phyloP scores from a whole-genome alignment of 2,329 filamentous ascomycete genomes.

The Arthrinium puccinioides region DNA sequence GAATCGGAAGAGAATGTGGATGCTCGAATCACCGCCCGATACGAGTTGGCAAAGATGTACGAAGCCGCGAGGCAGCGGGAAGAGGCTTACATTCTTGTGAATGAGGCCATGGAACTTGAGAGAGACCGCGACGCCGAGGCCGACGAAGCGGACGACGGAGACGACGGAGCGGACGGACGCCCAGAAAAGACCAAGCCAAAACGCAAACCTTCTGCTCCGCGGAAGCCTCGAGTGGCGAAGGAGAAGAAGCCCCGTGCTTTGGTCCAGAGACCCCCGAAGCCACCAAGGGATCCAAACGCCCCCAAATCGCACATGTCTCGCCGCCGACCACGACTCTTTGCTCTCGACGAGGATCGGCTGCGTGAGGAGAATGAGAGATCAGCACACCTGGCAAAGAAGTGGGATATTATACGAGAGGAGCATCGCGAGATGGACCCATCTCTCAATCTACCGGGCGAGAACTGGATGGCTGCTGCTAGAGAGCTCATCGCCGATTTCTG shows the following conservation, averaged over 20 bases:
- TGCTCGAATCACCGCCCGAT: constrained; percentile 59
- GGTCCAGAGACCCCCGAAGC: neutral
- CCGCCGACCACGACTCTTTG: constrained; percentile 22
- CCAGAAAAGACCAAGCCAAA: neutral
- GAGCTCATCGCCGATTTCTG: constrained; percentile 57
- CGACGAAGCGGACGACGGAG: neutral
- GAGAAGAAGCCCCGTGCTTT: neutral
- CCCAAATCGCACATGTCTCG: constrained; percentile 3
- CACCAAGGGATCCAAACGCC: neutral
- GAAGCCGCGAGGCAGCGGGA: constrained; percentile 66
- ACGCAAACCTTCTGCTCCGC: neutral
- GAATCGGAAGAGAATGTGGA: constrained; percentile 58
- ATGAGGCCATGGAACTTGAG: constrained; percentile 64
- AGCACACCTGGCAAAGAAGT: constrained; percentile 24
- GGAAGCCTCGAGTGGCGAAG: neutral
- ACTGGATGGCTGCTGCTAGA: constrained; percentile 53
- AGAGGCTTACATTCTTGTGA: constrained; percentile 69
- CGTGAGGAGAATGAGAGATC: constrained; percentile 22
- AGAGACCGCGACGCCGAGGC: constrained; percentile 29
- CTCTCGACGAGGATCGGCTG: constrained; percentile 18
- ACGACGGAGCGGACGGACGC: neutral
- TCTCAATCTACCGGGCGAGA: constrained; percentile 33
- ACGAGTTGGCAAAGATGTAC: constrained; percentile 78
- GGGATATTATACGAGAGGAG: constrained; percentile 29
- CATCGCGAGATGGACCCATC: constrained; percentile 12